Percentiles rank a stretch among this genome's conserved stretches.
Evolutionary conservation across 2,329 filamentous ascomycete species (phyloP).

Genomic region (Ophiostoma angusticollis): DNA sequence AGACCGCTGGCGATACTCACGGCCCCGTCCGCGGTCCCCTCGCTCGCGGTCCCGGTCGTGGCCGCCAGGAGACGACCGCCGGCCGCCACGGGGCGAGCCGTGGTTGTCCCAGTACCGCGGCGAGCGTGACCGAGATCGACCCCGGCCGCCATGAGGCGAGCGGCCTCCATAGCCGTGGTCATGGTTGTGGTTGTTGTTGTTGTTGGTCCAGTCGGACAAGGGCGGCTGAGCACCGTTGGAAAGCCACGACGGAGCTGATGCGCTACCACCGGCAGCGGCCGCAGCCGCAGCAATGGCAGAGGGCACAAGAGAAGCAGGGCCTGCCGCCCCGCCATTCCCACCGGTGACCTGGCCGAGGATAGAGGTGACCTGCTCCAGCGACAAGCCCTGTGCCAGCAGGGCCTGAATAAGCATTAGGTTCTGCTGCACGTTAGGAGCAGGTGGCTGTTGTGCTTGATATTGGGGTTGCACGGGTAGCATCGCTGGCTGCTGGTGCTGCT

Average conservation of each 20-base stretch:
- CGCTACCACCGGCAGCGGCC: conserved; percentile 11
- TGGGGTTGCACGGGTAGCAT: conserved; percentile 18
- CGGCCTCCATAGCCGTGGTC: conserved; percentile 46
- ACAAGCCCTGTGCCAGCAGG: conserved; percentile 60
- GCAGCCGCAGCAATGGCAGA: conserved; percentile 15
- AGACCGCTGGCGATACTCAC: conserved; percentile 79
- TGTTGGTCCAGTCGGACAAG: not conserved
- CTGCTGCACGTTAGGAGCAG: conserved; percentile 44
- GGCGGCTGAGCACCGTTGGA: conserved; percentile 14
- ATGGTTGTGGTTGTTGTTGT: conserved; percentile 23
- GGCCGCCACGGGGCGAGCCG: conserved; percentile 51
- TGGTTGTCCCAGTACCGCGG: conserved; percentile 56
- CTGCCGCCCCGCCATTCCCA: conserved; percentile 18
- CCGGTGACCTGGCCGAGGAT: conserved; percentile 41
- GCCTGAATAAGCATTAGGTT: conserved; percentile 65
- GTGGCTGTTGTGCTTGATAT: conserved; percentile 1
- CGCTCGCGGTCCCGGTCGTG: conserved; percentile 41
- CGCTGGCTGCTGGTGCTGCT: conserved; percentile 15
- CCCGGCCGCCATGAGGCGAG: conserved; percentile 47
- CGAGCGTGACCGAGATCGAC: conserved; percentile 66
- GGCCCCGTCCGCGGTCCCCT: conserved; percentile 34
- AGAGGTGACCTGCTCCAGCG: conserved; percentile 61
- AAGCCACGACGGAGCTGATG: conserved; percentile 12
- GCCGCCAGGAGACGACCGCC: conserved; percentile 47
- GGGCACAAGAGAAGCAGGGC: conserved; percentile 8